Evolutionary conservation across 2,329 filamentous ascomycete species (phyloP), one percentile per base, ranked within the genome.

Genomic region (Zasmidium angulare): DNA sequence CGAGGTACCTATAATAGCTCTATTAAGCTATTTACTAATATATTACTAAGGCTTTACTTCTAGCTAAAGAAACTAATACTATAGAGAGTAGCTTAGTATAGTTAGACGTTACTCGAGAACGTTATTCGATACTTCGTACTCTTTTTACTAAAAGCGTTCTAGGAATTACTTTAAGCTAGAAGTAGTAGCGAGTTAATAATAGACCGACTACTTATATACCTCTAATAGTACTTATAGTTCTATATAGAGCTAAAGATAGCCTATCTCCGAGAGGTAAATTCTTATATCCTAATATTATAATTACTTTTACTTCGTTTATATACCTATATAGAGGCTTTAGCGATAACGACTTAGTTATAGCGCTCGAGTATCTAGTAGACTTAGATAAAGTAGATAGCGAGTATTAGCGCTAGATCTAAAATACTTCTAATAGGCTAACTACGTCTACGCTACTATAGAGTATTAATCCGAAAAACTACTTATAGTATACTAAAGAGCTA

Each of bases 101-200:
- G 63, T 50, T 36, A 12, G 58, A 60, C 0, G 22, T 55, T 1
- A 60, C 46, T 2, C 71, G 76, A 59, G 69, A 71, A 14, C 53
- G 59, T 0, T 59, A 88, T 0, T 79, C 85, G 1, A 24, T 65
- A 21, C 69, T 91, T 0, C 82, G 88, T 0, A 89, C 89, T 0
- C 73, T 91, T 0, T 69, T 91, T 0, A 78, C 84, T 0, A 80
- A 86, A 55, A 76, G 82, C 0, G 84, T 91, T 2, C 71, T 91
- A 0, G 68, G 84, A 1, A 80, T 86, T 23, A 82, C 79, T 1
- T 66, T 89, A 0, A 82, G 83, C 55, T 82, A 83, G 55, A 90
- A 89, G 67, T 74, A 85, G 2, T 90, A 83, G 83, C 86, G 87
- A 21, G 88, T 91, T 0, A 79, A 85, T 46, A 92, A 78, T 62